These are phyloP conservation scores for Pyropia yezoensis DNA, from an alignment of 23 red algal genomes.

Conservation along the genomic window DNA sequence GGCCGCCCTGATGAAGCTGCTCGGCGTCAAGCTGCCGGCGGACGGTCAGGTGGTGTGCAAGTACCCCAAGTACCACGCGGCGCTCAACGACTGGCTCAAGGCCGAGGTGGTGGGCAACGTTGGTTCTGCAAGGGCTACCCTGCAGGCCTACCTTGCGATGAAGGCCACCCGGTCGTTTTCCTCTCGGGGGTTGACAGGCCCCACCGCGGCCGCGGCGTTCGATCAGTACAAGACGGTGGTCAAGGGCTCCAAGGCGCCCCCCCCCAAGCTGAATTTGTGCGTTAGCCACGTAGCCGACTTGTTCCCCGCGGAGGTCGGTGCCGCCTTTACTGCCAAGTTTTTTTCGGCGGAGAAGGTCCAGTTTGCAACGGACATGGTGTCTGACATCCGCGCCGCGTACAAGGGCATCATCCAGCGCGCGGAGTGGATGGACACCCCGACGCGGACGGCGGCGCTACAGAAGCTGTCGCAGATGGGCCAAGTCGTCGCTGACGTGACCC, in stretches of 20 bases:
- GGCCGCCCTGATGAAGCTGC: background rate
- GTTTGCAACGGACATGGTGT: constrained; percentile 27
- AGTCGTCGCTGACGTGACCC: too few species aligned
- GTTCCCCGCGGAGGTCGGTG: constrained; percentile 15
- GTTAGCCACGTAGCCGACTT: background rate
- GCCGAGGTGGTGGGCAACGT: too few species aligned
- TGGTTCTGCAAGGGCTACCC: too few species aligned
- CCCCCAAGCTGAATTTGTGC: background rate
- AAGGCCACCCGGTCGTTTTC: background rate
- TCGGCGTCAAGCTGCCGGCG: background rate
- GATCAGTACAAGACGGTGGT: background rate
- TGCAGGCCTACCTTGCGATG: background rate
- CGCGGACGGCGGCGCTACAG: constrained; percentile 27
- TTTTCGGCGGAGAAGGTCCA: constrained; percentile 29
- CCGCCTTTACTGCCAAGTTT: constrained; percentile 49
- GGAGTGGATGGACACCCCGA: constrained; percentile 54
- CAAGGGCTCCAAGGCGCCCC: background rate
- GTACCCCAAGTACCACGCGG: too few species aligned
- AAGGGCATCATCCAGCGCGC: constrained; percentile 26
- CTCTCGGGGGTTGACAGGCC: background rate
- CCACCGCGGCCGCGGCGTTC: background rate
- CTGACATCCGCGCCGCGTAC: constrained; percentile 57
- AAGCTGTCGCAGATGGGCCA: constrained; percentile 43
- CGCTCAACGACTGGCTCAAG: too few species aligned
- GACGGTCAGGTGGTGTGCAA: too few species aligned